Evolutionary conservation across 495 filamentous ascomycete species (phyloP).

Genomic region (Xylaria flabelliformis): DNA sequence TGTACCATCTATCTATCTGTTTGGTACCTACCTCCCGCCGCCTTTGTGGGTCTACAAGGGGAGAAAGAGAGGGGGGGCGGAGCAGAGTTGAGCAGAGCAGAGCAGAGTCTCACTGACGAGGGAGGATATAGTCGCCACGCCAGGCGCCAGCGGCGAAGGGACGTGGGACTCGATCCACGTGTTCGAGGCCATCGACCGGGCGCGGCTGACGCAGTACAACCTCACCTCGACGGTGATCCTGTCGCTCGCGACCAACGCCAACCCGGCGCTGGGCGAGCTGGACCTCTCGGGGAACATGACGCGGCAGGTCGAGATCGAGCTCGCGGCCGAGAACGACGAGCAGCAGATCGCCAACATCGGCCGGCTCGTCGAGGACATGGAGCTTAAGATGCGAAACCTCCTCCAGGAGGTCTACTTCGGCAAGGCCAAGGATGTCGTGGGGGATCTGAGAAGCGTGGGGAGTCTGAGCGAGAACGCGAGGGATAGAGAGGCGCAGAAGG

Average conservation of each 20-base stretch:
- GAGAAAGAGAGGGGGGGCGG: neutral
- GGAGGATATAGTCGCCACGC: slow-evolving; percentile 49
- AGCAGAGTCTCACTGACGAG: neutral
- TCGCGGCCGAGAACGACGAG: slow-evolving; percentile 86
- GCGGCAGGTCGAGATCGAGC: slow-evolving; percentile 87
- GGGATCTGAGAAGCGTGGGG: slow-evolving; percentile 89
- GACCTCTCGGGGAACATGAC: slow-evolving; percentile 98
- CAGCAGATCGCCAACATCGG: slow-evolving; percentile 97
- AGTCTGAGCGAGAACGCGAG: slow-evolving; percentile 84
- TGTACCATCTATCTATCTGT: neutral
- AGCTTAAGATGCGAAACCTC: slow-evolving; percentile 98
- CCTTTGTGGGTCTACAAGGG: slow-evolving; percentile 5
- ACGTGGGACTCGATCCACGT: slow-evolving; percentile 99
- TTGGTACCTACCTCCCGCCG: neutral
- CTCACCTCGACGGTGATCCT: slow-evolving; percentile 97
- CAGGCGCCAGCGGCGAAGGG: slow-evolving; percentile 74
- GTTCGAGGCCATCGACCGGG: slow-evolving; percentile 92
- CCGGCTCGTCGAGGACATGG: slow-evolving; percentile 97
- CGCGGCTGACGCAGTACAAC: slow-evolving; percentile 92
- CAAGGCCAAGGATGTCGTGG: slow-evolving; percentile 99
- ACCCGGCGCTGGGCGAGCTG: slow-evolving; percentile 79
- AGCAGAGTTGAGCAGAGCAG: neutral
- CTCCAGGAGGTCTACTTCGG: slow-evolving; percentile 99
- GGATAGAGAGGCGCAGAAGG: slow-evolving; percentile 84
- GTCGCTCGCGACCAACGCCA: slow-evolving; percentile 73